phyloP scores from a whole-genome alignment of 768 basidiomycete species.

The Tylopilus sp. region DNA sequence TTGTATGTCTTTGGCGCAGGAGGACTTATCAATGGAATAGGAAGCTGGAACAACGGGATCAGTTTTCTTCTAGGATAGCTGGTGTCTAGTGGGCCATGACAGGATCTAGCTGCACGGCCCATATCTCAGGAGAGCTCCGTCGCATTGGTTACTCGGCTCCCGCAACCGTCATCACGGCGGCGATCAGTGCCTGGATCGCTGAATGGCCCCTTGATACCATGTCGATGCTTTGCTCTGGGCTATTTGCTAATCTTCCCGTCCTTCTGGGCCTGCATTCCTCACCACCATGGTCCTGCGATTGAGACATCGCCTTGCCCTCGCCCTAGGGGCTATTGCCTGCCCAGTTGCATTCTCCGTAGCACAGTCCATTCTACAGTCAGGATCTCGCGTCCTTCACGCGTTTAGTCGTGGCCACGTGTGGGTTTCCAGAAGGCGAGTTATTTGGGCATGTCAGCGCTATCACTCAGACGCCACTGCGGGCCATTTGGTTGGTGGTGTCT shows the following conservation, averaged over 20 bases:
- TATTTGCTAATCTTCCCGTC: conserved; percentile 45
- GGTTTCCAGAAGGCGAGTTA: conserved; percentile 55
- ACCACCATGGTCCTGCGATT: conserved; percentile 53
- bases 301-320: conserved; percentile 47
- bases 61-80: conserved; percentile 45
- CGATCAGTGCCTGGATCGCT: conserved; percentile 43
- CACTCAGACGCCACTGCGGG: conserved; percentile 54
- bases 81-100: conserved; percentile 47
- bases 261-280: conserved; percentile 53
- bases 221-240: conserved; percentile 56
- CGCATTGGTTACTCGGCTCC: conserved; percentile 49
- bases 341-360: conserved; percentile 61
- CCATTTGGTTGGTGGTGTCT: conserved; percentile 51
- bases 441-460: conserved; percentile 45
- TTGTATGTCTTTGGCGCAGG: conserved; percentile 53
- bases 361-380: conserved; percentile 49
- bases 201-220: conserved; percentile 68
- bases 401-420: conserved; percentile 52
- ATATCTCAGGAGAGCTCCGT: conserved; percentile 44
- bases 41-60: conserved; percentile 40
- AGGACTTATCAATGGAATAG: conserved; percentile 39
- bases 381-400: conserved; percentile 56
- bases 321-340: conserved; percentile 57
- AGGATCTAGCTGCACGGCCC: conserved; percentile 28
- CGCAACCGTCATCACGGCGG: conserved; percentile 42